Evolutionary conservation across 176 grass and related monocot species (phyloP).

Genomic region (Eragrostis nindensis): DNA sequence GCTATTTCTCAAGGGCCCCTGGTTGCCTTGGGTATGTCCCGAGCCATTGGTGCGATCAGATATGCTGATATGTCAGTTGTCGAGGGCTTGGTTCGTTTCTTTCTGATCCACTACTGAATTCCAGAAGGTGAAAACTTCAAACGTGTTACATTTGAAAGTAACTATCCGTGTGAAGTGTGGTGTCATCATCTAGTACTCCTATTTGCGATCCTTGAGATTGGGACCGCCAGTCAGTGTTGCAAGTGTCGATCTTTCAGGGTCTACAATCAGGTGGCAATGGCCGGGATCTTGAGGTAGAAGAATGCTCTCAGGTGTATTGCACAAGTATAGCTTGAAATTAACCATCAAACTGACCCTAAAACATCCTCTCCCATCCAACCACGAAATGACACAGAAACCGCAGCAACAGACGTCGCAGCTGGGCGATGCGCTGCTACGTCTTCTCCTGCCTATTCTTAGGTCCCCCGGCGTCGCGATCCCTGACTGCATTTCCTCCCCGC

Average conservation of each 20-base stretch:
- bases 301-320: neutral
- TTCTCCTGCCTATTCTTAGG: conserved; percentile 73
- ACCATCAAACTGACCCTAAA: neutral
- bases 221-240: neutral
- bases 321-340: neutral
- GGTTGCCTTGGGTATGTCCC: neutral
- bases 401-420: conserved; percentile 33
- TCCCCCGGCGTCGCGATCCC: conserved; percentile 32
- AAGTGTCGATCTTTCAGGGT: neutral
- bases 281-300: neutral
- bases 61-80: conserved; percentile 30
- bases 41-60: neutral
- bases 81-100: neutral
- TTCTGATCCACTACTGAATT: neutral
- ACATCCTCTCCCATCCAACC: conserved; percentile 12
- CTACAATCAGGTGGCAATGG: neutral
- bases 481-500: conserved; percentile 40
- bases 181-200: neutral
- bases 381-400: conserved; percentile 2
- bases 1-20: neutral
- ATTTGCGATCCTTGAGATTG: neutral
- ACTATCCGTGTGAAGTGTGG: neutral
- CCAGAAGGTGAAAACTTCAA: neutral
- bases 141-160: neutral
- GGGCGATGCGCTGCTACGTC: neutral